phyloP scores from a whole-genome alignment of 1,139 yeast genomes.

The Magnusiomyces ingens region DNA sequence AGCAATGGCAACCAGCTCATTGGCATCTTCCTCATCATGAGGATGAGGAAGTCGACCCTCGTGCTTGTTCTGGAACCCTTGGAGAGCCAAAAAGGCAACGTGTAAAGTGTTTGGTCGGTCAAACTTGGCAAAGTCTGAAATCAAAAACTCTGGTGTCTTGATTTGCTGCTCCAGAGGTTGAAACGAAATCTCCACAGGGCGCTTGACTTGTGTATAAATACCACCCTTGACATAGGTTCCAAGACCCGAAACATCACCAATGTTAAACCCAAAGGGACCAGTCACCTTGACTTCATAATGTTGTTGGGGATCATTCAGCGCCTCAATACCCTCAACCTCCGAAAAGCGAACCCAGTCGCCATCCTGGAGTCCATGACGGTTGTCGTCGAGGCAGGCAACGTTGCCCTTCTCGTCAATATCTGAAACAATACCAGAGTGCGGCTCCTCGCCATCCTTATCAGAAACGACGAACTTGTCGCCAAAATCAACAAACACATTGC shows the following conservation, averaged over 20 bases:
- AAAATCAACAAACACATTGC: slow-evolving; percentile 82
- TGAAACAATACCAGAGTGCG: slow-evolving; percentile 75
- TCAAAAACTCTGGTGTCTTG: slow-evolving; percentile 65
- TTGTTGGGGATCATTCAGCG: slow-evolving; percentile 63
- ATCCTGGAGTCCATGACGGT: slow-evolving; percentile 88
- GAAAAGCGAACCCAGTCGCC: slow-evolving; percentile 83
- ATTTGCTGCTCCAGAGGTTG: slow-evolving; percentile 61
- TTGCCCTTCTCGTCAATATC: slow-evolving; percentile 86
- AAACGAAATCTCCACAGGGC: slow-evolving; percentile 60
- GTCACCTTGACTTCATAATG: slow-evolving; percentile 65
- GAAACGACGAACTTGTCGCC: slow-evolving; percentile 74
- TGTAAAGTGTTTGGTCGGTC: slow-evolving; percentile 89
- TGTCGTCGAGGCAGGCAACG: slow-evolving; percentile 86
- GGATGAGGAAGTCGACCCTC: slow-evolving; percentile 69
- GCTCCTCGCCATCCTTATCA: slow-evolving; percentile 92
- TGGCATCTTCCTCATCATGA: slow-evolving; percentile 66
- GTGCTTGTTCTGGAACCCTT: slow-evolving; percentile 60
- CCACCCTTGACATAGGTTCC: slow-evolving; percentile 82
- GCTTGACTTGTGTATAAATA: slow-evolving; percentile 83
- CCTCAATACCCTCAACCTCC: slow-evolving; percentile 69
- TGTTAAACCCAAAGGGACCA: slow-evolving; percentile 89
- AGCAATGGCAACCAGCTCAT: slow-evolving; percentile 55
- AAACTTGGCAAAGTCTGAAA: slow-evolving; percentile 87
- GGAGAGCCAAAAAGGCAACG: slow-evolving; percentile 84
- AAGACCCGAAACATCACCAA: slow-evolving; percentile 45